These are phyloP conservation scores for Mycogone perniciosa DNA, from an alignment of 2,329 filamentous ascomycete genomes.

Conservation along the genomic window DNA sequence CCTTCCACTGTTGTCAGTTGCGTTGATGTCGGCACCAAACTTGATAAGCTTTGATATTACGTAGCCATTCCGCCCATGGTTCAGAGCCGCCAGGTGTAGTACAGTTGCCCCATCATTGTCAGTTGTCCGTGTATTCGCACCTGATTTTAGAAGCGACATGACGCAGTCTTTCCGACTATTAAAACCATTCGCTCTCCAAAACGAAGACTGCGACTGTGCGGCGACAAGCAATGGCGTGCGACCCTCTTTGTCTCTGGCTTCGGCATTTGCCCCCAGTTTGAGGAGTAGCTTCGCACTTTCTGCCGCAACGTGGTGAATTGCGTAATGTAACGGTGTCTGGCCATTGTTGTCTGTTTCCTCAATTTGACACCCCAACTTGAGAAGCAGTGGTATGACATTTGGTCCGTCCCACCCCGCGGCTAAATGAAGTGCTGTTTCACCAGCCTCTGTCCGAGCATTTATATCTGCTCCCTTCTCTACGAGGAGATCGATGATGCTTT, in stretches of 20 bases:
- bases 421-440: too few species aligned
- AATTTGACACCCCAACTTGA: neutral
- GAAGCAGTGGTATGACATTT: neutral
- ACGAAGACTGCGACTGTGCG: too few species aligned
- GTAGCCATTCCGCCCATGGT: too few species aligned
- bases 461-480: neutral
- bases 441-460: neutral
- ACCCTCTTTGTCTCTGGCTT: neutral
- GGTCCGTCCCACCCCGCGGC: neutral
- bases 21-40: neutral
- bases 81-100: neutral
- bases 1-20: neutral
- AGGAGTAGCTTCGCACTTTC: neutral
- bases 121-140: neutral
- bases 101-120: neutral
- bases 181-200: too few species aligned
- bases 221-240: too few species aligned
- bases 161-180: neutral
- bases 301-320: neutral
- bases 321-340: neutral
- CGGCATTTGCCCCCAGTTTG: neutral
- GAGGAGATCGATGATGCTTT: neutral
- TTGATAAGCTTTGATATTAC: neutral
- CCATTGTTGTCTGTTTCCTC: neutral
- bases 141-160: neutral